A percentile compares a stretch with the other conserved stretches of the same genome.
These are phyloP conservation scores for Lactarius akahatsu DNA, from an alignment of 768 basidiomycete species.

Conservation along the genomic window DNA sequence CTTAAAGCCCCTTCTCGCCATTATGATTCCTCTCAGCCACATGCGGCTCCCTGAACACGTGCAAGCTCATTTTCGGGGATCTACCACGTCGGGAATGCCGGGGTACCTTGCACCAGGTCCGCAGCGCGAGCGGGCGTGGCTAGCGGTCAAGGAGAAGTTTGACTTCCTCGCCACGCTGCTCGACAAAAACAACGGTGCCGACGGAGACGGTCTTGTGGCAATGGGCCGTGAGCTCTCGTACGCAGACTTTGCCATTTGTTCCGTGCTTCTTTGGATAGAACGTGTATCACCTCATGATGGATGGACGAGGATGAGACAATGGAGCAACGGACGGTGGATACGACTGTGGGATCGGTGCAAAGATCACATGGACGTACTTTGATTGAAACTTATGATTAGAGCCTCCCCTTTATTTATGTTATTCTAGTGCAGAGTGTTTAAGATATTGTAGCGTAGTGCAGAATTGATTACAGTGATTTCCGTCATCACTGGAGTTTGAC, in stretches of 20 bases:
- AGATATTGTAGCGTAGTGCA: background rate
- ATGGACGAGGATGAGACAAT: slow-evolving; percentile 65
- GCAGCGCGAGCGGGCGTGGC: slow-evolving; percentile 65
- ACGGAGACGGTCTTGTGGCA: slow-evolving; percentile 61
- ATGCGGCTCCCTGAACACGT: slow-evolving; percentile 56
- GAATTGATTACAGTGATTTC: background rate
- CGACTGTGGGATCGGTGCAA: slow-evolving; percentile 60
- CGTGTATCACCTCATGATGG: slow-evolving; percentile 70
- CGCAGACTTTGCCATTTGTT: slow-evolving; percentile 72
- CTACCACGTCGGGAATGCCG: slow-evolving; percentile 26
- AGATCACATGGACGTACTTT: slow-evolving; percentile 67
- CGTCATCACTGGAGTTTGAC: background rate
- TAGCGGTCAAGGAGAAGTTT: slow-evolving; percentile 63
- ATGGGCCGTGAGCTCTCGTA: slow-evolving; percentile 68
- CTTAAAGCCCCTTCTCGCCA: slow-evolving; percentile 61
- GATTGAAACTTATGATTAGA: slow-evolving; percentile 13
- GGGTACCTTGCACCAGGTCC: slow-evolving; percentile 36
- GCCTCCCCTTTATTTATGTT: background rate
- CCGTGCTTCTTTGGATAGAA: slow-evolving; percentile 73
- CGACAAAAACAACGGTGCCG: slow-evolving; percentile 61
- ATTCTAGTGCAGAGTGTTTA: background rate
- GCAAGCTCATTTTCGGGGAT: slow-evolving; percentile 48
- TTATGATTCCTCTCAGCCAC: slow-evolving; percentile 69
- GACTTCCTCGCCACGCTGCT: slow-evolving; percentile 60
- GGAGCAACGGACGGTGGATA: slow-evolving; percentile 70